A percentile compares a stretch with the other conserved stretches of the same genome.
Conservation (phyloP, 2,329 filamentous ascomycete species). For the Cercospora janseana region DNA sequence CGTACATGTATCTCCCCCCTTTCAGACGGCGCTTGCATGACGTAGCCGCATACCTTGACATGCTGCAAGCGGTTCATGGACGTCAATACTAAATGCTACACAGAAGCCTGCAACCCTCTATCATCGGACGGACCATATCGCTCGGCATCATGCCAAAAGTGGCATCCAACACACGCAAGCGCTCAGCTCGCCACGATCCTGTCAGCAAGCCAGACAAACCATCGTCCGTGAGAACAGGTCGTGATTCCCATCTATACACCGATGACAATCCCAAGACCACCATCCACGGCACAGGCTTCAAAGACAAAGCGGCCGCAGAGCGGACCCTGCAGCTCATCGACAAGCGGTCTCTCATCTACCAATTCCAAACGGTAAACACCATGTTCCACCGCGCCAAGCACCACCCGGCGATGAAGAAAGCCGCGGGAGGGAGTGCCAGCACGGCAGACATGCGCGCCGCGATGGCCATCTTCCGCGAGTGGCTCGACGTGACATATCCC, state of each 20-base stretch:
- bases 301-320: conserved; percentile 30
- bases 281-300: conserved; percentile 38
- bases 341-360: conserved; percentile 34
- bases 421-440: conserved; percentile 19
- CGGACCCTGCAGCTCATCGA: conserved; percentile 34
- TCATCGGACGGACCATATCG: too few relatives aligned
- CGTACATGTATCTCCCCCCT: too few relatives aligned
- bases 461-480: conserved; percentile 32
- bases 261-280: conserved; percentile 37
- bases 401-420: conserved; percentile 32
- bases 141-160: conserved; percentile 22
- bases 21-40: too few relatives aligned
- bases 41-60: too few relatives aligned
- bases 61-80: too few relatives aligned
- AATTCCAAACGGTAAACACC: conserved; percentile 37
- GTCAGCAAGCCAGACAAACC: conserved; percentile 13
- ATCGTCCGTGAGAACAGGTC: conserved; percentile 20
- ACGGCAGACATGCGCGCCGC: conserved; percentile 30
- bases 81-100: too few relatives aligned
- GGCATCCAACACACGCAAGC: conserved; percentile 11
- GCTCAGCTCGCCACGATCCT: conserved; percentile 12
- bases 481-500: conserved; percentile 35
- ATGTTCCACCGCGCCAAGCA: conserved; percentile 35
- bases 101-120: too few relatives aligned
- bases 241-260: conserved; percentile 37